Conservation (phyloP, 129 eudicot species). For the Saposhnikovia divaricata region DNA sequence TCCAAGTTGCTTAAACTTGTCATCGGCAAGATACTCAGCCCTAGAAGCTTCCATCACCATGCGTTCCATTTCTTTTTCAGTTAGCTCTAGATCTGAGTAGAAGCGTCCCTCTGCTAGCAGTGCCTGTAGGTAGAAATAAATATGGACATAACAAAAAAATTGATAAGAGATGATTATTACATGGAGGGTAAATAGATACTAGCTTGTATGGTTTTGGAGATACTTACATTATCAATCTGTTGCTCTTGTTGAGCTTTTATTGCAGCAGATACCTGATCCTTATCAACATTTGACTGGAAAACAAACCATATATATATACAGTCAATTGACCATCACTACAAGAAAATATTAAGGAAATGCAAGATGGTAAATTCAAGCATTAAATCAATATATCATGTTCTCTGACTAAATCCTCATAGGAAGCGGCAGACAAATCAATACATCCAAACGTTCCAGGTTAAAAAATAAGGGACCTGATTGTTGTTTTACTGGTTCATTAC, state of each 20-base stretch:
- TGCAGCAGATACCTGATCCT: conserved; percentile 98
- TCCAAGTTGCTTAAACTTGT: conserved; percentile 65
- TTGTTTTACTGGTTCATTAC: not conserved
- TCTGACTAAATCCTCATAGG: not conserved
- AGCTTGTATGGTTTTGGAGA: conserved; percentile 1
- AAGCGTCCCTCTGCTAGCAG: conserved; percentile 92
- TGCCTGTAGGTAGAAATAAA: conserved; percentile 40
- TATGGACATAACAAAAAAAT: not conserved
- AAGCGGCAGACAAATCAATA: not conserved
- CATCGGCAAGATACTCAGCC: conserved; percentile 74
- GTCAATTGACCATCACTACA: not conserved
- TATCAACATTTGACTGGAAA: conserved; percentile 62
- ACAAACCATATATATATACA: conserved; percentile 4
- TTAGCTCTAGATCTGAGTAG: conserved; percentile 90
- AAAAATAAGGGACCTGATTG: not conserved
- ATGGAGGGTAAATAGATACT: not conserved
- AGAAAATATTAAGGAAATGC: not conserved
- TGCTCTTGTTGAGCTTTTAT: conserved; percentile 99
- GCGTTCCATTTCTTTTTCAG: conserved; percentile 93
- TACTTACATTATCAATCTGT: conserved; percentile 78
- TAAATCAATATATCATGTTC: not conserved
- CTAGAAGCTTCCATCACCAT: conserved; percentile 99
- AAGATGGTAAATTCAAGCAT: not conserved
- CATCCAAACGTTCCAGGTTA: not conserved
- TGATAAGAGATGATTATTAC: conserved; percentile 6